A percentile compares a stretch with the other conserved stretches of the same genome.
These are phyloP conservation scores for Fusarium drepaniforme DNA, from an alignment of 2,329 filamentous ascomycete genomes.

Conservation along the genomic window DNA sequence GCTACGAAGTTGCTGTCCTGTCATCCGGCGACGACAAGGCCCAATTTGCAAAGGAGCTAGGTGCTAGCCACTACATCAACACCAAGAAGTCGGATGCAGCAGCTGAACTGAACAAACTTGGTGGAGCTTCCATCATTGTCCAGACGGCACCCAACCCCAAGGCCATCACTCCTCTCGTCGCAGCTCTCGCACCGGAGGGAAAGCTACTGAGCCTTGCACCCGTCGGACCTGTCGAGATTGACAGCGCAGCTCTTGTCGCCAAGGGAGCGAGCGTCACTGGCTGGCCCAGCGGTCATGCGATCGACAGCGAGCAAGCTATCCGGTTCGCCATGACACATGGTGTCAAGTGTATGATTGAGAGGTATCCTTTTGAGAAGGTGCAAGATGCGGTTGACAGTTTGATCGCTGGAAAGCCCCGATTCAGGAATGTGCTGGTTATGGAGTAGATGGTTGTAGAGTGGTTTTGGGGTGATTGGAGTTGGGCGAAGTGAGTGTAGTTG, in stretches of 20 bases:
- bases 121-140: slow-evolving; percentile 72
- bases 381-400: slow-evolving; percentile 59
- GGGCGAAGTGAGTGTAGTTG: neutral
- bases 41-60: slow-evolving; percentile 68
- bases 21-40: slow-evolving; percentile 75
- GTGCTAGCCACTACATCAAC: slow-evolving; percentile 61
- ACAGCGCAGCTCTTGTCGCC: slow-evolving; percentile 55
- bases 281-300: slow-evolving; percentile 72
- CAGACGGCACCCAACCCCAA: slow-evolving; percentile 72
- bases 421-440: slow-evolving; percentile 57
- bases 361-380: slow-evolving; percentile 68
- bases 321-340: slow-evolving; percentile 71
- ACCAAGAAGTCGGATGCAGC: slow-evolving; percentile 63
- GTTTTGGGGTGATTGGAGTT: neutral
- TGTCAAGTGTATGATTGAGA: slow-evolving; percentile 75
- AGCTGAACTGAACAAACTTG: slow-evolving; percentile 64
- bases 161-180: slow-evolving; percentile 64
- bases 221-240: slow-evolving; percentile 58
- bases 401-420: slow-evolving; percentile 56
- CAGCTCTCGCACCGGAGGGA: slow-evolving; percentile 65
- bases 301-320: slow-evolving; percentile 75
- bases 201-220: slow-evolving; percentile 72
- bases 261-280: slow-evolving; percentile 73
- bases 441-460: neutral
- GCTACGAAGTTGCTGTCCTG: slow-evolving; percentile 78